Percentiles rank a stretch among this genome's conserved stretches.
These are phyloP conservation scores for Calocera viscosa DNA, from an alignment of 768 basidiomycete species.

Conservation along the genomic window DNA sequence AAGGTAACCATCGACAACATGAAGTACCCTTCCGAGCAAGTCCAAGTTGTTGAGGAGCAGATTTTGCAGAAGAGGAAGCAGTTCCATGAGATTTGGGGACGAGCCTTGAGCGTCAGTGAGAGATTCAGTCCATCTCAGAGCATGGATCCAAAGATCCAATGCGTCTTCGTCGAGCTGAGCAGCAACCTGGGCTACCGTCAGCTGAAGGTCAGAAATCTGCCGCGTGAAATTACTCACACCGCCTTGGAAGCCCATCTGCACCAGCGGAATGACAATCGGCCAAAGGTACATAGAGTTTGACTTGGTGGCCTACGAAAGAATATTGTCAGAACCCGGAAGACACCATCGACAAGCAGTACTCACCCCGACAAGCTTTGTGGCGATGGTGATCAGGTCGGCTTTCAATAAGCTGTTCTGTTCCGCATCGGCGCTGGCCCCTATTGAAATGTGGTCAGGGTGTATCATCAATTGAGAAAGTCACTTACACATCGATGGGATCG, in stretches of 20 bases:
- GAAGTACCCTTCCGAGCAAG: conserved; percentile 51
- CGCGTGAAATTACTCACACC: conserved; percentile 30
- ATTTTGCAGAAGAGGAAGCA: conserved; percentile 44
- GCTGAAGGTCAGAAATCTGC: conserved; percentile 17
- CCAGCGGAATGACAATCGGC: conserved; percentile 46
- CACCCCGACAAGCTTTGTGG: conserved; percentile 60
- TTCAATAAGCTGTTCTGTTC: conserved; percentile 53
- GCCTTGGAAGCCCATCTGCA: conserved; percentile 51
- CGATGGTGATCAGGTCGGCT: conserved; percentile 50
- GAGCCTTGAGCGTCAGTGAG: conserved; percentile 37
- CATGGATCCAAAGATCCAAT: conserved; percentile 57
- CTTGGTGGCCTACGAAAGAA: conserved; percentile 45
- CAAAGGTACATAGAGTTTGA: conserved; percentile 46
- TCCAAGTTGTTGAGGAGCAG: conserved; percentile 60
- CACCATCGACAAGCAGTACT: conserved; percentile 12
- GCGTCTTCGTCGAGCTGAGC: conserved; percentile 68
- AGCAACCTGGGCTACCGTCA: conserved; percentile 35
- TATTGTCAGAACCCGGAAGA: not conserved
- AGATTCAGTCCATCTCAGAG: conserved; percentile 50
- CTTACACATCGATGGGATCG: conserved; percentile 63
- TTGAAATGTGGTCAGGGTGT: not conserved
- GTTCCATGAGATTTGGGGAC: conserved; percentile 35
- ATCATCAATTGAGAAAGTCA: conserved; percentile 15
- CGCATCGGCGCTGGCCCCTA: conserved; percentile 56
- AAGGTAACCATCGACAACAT: conserved; percentile 64